Conservation (phyloP, 139 green algal genomes). For the Chloropicon primus region DNA sequence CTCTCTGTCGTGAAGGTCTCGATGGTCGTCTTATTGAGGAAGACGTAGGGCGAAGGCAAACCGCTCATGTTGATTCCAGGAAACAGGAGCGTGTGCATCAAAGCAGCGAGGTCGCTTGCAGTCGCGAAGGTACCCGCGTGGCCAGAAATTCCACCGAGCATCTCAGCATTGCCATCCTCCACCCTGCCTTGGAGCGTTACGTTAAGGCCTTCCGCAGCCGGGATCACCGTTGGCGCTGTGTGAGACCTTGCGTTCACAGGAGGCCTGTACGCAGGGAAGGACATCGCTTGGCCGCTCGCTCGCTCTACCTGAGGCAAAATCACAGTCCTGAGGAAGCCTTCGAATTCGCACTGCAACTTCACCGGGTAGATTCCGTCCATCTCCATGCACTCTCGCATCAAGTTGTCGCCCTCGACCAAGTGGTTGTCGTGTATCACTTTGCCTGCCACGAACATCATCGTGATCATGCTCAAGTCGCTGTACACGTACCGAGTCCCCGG, state of each 20-base stretch:
- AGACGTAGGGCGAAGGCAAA: not conserved
- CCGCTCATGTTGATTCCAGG: not conserved
- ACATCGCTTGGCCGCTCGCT: not conserved
- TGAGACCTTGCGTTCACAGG: not conserved
- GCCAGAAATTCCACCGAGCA: not conserved
- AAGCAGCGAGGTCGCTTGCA: not conserved
- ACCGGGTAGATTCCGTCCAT: not conserved
- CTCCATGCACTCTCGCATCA: not conserved
- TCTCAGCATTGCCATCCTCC: not conserved
- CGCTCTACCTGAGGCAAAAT: not conserved
- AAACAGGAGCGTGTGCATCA: not conserved
- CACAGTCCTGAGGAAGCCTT: not conserved
- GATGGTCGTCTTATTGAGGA: not conserved
- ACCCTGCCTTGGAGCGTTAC: not conserved
- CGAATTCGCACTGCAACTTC: not conserved
- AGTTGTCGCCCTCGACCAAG: not conserved
- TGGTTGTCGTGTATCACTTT: not conserved
- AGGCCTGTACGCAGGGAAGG: not conserved
- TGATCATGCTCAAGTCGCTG: not conserved
- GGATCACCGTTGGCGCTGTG: not conserved
- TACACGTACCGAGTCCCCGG: not conserved
- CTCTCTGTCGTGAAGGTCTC: not conserved
- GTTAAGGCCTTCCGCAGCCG: not conserved
- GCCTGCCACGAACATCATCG: not conserved
- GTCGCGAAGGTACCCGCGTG: not conserved